A percentile compares a stretch with the other conserved stretches of the same genome.
phyloP scores from a whole-genome alignment of 129 eudicot species.

The Flaveria linearis region DNA sequence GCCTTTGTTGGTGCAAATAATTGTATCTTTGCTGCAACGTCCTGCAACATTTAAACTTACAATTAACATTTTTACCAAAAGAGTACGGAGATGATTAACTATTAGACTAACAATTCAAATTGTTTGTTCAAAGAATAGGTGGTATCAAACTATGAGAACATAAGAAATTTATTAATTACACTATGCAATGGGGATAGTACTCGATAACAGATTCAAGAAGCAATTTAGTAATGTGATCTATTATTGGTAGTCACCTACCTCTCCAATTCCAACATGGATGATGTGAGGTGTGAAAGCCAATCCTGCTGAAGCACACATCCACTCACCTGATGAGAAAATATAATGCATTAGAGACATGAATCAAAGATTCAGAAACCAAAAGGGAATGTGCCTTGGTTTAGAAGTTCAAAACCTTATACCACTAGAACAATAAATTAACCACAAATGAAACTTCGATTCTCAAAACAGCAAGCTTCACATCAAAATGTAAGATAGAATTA shows the following conservation, averaged over 20 bases:
- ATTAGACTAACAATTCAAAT: not conserved
- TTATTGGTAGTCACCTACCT: constrained; percentile 42
- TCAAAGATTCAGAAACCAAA: not conserved
- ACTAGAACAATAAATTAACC: no score
- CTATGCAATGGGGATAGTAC: no score
- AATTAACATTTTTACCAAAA: not conserved
- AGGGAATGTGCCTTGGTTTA: not conserved
- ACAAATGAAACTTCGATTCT: no score
- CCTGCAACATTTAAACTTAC: constrained; percentile 42
- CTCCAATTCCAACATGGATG: constrained; percentile 63
- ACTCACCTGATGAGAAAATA: constrained; percentile 58
- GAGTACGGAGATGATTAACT: not conserved
- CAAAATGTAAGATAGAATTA: no score
- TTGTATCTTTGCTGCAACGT: constrained; percentile 62
- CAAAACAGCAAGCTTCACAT: no score
- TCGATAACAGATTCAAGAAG: not conserved
- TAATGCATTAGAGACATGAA: no score
- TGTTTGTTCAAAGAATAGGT: no score
- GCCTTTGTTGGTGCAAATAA: constrained; percentile 76
- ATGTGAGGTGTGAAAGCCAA: constrained; percentile 89
- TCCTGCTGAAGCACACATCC: constrained; percentile 90
- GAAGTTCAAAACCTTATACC: not conserved
- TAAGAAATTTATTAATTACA: no score
- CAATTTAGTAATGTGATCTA: not conserved
- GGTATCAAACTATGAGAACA: no score